phyloP scores from a whole-genome alignment of 176 grass and related monocot species.

The Ensete glaucum region DNA sequence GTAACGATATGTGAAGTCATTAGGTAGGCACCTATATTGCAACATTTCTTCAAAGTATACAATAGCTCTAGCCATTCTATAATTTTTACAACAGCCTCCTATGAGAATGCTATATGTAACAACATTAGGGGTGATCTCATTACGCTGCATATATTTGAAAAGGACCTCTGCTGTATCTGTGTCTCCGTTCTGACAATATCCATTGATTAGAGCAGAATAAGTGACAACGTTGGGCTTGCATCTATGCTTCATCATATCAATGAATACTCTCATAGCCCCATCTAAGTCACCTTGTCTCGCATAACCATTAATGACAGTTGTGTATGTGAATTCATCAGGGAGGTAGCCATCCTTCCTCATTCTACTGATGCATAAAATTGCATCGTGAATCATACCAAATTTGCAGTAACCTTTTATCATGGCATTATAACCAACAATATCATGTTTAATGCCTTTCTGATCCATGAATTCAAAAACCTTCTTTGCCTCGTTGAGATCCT shows the following conservation, averaged over 20 bases:
- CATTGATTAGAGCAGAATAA: slow-evolving; percentile 53
- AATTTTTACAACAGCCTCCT: slow-evolving; percentile 50
- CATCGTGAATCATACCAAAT: slow-evolving; percentile 66
- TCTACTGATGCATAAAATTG: slow-evolving; percentile 37
- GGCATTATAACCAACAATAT: slow-evolving; percentile 57
- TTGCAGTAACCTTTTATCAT: slow-evolving; percentile 87
- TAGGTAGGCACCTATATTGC: slow-evolving; percentile 52
- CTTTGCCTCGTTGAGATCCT: slow-evolving; percentile 47
- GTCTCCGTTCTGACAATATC: slow-evolving; percentile 50
- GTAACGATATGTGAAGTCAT: slow-evolving; percentile 56
- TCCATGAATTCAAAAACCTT: slow-evolving; percentile 66
- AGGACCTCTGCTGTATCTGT: slow-evolving; percentile 39
- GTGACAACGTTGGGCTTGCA: slow-evolving; percentile 60
- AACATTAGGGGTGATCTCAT: slow-evolving; percentile 51
- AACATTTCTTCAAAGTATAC: slow-evolving; percentile 61
- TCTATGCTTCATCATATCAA: slow-evolving; percentile 63
- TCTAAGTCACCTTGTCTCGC: slow-evolving; percentile 43
- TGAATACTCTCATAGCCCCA: slow-evolving; percentile 45
- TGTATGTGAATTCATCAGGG: slow-evolving; percentile 76
- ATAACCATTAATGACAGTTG: slow-evolving; percentile 50
- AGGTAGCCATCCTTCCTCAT: slow-evolving; percentile 43
- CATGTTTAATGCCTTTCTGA: slow-evolving; percentile 32
- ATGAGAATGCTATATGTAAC: slow-evolving; percentile 63
- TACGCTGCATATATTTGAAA: slow-evolving; percentile 42
- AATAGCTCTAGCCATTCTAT: slow-evolving; percentile 32